phyloP scores from a whole-genome alignment of 106 monocot genomes.

The Xerophyta viscosa region DNA sequence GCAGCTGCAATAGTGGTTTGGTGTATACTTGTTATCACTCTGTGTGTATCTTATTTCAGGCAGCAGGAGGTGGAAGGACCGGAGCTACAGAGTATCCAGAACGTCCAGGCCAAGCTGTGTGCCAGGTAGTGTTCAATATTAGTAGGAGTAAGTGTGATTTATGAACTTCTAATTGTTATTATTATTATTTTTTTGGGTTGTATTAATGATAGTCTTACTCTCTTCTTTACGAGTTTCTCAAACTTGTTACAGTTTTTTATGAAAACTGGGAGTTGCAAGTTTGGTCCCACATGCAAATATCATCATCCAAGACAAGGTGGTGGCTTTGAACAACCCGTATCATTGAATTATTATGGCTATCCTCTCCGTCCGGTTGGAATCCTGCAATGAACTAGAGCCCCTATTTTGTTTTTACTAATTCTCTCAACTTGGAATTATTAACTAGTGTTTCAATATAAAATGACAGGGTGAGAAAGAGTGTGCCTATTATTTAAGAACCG shows the following conservation, averaged over 20 bases:
- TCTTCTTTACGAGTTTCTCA: not conserved
- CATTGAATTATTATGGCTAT: slow-evolving; percentile 57
- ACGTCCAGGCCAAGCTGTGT: slow-evolving; percentile 41
- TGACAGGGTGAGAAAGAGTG: slow-evolving; percentile 85
- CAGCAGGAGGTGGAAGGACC: slow-evolving; percentile 20
- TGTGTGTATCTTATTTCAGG: no score
- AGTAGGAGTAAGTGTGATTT: not conserved
- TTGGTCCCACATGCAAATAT: slow-evolving; percentile 90
- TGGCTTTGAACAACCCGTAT: slow-evolving; percentile 23
- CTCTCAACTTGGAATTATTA: not conserved
- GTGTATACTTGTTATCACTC: no score
- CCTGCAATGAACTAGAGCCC: not conserved
- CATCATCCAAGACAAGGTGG: slow-evolving; percentile 73
- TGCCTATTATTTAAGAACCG: slow-evolving; percentile 73
- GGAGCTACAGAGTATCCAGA: slow-evolving; percentile 45
- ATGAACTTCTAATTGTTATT: not conserved
- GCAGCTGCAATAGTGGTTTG: no score
- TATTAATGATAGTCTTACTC: not conserved
- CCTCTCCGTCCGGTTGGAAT: slow-evolving; percentile 64
- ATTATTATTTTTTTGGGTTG: not conserved
- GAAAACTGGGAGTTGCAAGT: slow-evolving; percentile 93
- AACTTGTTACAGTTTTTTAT: slow-evolving; percentile 55
- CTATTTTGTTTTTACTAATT: not conserved
- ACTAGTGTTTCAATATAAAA: not conserved
- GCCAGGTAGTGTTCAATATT: slow-evolving; percentile 33